Evolutionary conservation across 257 asterid genomes (phyloP).

Genomic region (Scutellaria minor): DNA sequence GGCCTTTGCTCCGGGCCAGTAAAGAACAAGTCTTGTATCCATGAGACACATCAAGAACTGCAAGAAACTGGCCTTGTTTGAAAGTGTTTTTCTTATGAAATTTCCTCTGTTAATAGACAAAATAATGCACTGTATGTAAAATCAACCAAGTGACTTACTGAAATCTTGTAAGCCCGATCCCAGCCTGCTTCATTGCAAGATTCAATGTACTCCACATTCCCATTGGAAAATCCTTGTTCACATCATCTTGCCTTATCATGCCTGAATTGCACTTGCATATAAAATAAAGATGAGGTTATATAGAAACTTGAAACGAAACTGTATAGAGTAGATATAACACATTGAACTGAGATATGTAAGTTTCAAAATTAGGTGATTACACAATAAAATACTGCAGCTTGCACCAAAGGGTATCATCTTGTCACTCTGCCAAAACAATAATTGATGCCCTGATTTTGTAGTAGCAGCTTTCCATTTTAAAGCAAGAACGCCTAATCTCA

Average conservation of each 20-base stretch:
- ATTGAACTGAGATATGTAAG: not conserved
- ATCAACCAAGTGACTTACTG: slow-evolving; percentile 36
- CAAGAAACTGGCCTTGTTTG: slow-evolving; percentile 1
- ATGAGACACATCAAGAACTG: slow-evolving; percentile 16
- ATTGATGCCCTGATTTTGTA: not conserved
- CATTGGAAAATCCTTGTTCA: slow-evolving; percentile 13
- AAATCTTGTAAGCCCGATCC: slow-evolving; percentile 4
- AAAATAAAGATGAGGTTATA: not conserved
- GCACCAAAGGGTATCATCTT: not conserved
- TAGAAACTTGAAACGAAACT: not conserved
- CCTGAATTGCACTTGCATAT: not conserved
- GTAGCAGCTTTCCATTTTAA: not conserved
- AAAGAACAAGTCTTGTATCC: not conserved
- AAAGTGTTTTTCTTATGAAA: slow-evolving; percentile 6
- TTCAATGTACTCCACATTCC: slow-evolving; percentile 9
- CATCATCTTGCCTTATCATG: not conserved
- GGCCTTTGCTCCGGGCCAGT: slow-evolving; percentile 73
- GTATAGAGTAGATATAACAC: not conserved
- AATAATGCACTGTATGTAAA: slow-evolving; percentile 35
- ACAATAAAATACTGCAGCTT: not conserved
- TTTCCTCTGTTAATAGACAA: slow-evolving; percentile 12
- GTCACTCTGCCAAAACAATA: not conserved
- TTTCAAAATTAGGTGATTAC: not conserved
- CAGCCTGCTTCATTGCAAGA: slow-evolving; percentile 3
- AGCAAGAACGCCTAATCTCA: not conserved